Percentiles rank a stretch among this genome's conserved stretches.
These are phyloP conservation scores for Beauveria caledonica DNA, from an alignment of 2,329 filamentous ascomycete species.

Conservation along the genomic window DNA sequence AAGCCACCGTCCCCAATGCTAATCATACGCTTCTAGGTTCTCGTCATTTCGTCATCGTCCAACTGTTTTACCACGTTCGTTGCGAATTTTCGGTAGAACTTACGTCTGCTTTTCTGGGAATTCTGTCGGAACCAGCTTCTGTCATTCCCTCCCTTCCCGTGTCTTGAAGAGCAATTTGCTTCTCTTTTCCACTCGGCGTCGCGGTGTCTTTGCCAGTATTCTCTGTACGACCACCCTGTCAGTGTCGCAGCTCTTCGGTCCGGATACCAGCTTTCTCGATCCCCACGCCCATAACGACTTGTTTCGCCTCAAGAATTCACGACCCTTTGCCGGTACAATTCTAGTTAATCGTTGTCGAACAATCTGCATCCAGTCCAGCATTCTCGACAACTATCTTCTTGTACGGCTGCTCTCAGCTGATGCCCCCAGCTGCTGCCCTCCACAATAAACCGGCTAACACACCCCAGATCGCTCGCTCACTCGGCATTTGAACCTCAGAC, in stretches of 20 bases:
- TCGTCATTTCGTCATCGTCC: constrained; percentile 33
- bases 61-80: constrained; percentile 32
- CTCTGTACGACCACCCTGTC: constrained; percentile 11
- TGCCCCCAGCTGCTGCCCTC: not conserved
- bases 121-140: constrained; percentile 19
- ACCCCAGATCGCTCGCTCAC: not conserved
- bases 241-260: constrained; percentile 10
- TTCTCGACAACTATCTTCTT: constrained; percentile 4
- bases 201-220: constrained; percentile 9
- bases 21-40: constrained; percentile 27
- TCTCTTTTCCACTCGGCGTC: constrained; percentile 10
- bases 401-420: not conserved
- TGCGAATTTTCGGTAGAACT: constrained; percentile 32
- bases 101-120: constrained; percentile 22
- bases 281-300: constrained; percentile 8
- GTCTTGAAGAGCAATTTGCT: constrained; percentile 10
- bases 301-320: constrained; percentile 8
- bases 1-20: not conserved
- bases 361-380: constrained; percentile 6
- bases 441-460: not conserved
- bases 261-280: constrained; percentile 7
- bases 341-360: not conserved
- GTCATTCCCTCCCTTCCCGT: constrained; percentile 16
- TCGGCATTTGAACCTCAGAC: not conserved
- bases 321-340: constrained; percentile 9